Evolutionary conservation across 2,329 filamentous ascomycete species (phyloP).

Genomic region (Exutisphaerella laricina): DNA sequence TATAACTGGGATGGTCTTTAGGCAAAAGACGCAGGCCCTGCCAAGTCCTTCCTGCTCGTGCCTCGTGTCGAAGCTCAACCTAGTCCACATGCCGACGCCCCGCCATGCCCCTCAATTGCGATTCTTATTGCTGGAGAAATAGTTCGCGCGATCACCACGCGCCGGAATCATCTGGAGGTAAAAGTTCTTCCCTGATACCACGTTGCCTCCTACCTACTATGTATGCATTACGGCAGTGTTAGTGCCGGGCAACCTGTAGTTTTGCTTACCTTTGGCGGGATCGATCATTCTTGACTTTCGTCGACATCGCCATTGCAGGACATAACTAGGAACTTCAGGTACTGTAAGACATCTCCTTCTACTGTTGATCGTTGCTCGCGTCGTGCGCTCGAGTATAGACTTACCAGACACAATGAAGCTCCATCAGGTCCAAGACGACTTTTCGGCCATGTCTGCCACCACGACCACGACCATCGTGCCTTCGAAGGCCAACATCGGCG

Average conservation of each 20-base stretch:
- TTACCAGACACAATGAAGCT: constrained; percentile 6
- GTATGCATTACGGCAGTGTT: not conserved
- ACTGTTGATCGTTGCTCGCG: too few relatives aligned
- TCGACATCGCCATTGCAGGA: not conserved
- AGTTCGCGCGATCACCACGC: not conserved
- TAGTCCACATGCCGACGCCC: not conserved
- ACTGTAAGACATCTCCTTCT: not conserved
- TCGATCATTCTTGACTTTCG: not conserved
- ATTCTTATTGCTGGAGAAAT: constrained; percentile 9
- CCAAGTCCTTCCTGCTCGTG: too few relatives aligned
- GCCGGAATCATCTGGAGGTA: not conserved
- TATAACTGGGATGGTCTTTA: too few relatives aligned
- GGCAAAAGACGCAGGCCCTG: too few relatives aligned
- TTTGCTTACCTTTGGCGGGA: not conserved
- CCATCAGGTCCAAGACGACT: not conserved
- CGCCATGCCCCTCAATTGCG: not conserved
- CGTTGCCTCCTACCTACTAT: not conserved
- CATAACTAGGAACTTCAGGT: not conserved
- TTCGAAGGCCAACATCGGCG: constrained; percentile 83
- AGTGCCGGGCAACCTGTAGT: not conserved
- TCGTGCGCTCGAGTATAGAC: too few relatives aligned
- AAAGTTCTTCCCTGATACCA: constrained; percentile 4
- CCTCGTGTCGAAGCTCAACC: not conserved
- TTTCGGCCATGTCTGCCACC: constrained; percentile 16
- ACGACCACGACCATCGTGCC: constrained; percentile 36